Conservation (phyloP, 106 monocot species). For the Allium cepa region DNA sequence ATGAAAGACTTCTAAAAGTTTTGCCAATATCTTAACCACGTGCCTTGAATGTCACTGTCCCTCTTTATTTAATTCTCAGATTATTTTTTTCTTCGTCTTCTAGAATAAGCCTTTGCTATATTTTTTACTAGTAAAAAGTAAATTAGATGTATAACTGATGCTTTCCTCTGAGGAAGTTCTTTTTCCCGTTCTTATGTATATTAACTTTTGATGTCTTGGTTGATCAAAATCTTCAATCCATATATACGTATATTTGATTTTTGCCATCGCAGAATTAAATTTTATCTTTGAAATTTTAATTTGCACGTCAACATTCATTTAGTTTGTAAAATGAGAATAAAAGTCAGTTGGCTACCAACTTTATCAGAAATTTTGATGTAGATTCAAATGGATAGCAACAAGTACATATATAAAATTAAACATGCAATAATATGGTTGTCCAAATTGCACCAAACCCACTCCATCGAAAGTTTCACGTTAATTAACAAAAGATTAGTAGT, state of each 20-base stretch:
- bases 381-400: not conserved
- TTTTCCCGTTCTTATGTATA: not conserved
- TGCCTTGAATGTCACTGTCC: too few species aligned
- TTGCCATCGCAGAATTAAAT: too few species aligned
- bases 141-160: too few species aligned
- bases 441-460: conserved; percentile 10
- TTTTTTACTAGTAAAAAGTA: too few species aligned
- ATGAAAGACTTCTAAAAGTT: not conserved
- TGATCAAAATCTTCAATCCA: too few species aligned
- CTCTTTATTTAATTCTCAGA: too few species aligned
- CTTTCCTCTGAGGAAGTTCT: not conserved
- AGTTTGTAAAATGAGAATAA: not conserved
- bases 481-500: too few species aligned
- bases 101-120: too few species aligned
- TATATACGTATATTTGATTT: not conserved
- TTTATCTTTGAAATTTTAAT: not conserved
- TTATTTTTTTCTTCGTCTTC: too few species aligned
- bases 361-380: conserved; percentile 1
- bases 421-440: conserved; percentile 1
- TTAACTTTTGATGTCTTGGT: not conserved
- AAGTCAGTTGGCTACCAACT: conserved; percentile 8
- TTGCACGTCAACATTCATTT: not conserved
- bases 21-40: too few species aligned
- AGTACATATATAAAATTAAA: not conserved
- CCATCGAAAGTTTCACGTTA: not conserved